Evolutionary conservation across 2,329 filamentous ascomycete species (phyloP), one percentile per base, ranked within the genome.

Genomic region (Aspergillus niger): DNA sequence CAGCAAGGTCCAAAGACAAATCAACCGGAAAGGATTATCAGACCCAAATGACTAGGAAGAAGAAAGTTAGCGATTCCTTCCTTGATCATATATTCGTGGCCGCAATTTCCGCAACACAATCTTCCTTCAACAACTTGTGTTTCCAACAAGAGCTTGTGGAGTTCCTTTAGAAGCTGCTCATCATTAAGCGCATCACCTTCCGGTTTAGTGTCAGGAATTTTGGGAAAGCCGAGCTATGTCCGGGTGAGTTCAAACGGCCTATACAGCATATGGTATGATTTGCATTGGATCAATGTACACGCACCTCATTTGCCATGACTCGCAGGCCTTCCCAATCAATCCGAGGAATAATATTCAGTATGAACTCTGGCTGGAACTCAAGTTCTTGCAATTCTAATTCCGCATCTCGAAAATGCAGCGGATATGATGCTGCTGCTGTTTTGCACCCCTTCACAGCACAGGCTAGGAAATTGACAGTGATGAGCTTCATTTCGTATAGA

Each of bases 51-150:
- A 70, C 90, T 95, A 11, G 95, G 95, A 68, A 99, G 79, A 73
- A 99, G 79, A 72, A 99, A 99, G 77, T 98, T 98, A 61, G 92
- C 92, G 76, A 98, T 97, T 5, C 95, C 95, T 79, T 99, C 94
- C 74, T 95, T 93, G 64, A 99, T 89, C 61, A 88, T 88, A 77
- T 98, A 99, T 81, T 96, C 91, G 74, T 98, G 94, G 51, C 91
- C 91, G 74, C 95, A 99, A 77, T 90, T 91, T 51, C 86, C 92
- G 76, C 95, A 99, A 5, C 93, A 90, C 65, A 99, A 83, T 78
- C 91, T 94, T 3, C 95, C 95, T 78, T 94, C 91, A 39, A 87
- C 85, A 61, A 99, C 91, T 70, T 92, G 90, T 61, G 95, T 99
- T 83, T 98, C 91, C 67, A 97, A 82, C 39, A 98, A 81, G 57